These are phyloP conservation scores for Nadsonia commutata DNA, from an alignment of 1,139 yeast genomes.

Conservation along the genomic window DNA sequence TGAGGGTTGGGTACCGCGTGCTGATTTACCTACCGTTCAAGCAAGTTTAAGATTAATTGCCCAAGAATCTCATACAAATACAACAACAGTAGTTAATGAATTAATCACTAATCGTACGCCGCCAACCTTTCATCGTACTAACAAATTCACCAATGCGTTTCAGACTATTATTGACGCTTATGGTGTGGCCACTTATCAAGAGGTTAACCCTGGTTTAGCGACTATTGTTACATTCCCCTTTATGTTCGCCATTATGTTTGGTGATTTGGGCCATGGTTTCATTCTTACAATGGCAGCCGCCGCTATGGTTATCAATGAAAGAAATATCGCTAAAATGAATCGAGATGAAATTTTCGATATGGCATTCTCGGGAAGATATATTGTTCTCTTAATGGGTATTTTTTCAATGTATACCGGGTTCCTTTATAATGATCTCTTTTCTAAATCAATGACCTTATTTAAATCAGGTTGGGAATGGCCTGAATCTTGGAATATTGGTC, in stretches of 20 bases:
- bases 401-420: conserved; percentile 92
- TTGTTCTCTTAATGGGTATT: conserved; percentile 75
- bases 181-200: conserved; percentile 88
- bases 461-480: conserved; percentile 92
- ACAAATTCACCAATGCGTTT: conserved; percentile 83
- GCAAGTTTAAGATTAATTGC: conserved; percentile 40
- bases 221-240: conserved; percentile 93
- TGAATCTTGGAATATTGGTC: conserved; percentile 45
- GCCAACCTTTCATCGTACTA: conserved; percentile 84
- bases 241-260: conserved; percentile 98
- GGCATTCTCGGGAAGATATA: conserved; percentile 90
- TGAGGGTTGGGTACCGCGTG: conserved; percentile 90
- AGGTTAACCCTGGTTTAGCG: conserved; percentile 91
- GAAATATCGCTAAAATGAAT: conserved; percentile 42
- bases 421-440: conserved; percentile 83
- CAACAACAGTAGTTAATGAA: conserved; percentile 70
- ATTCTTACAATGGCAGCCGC: conserved; percentile 62
- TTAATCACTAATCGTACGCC: conserved; percentile 72
- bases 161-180: conserved; percentile 91
- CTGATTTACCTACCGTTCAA: conserved; percentile 33
- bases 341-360: conserved; percentile 91
- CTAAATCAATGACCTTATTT: conserved; percentile 77
- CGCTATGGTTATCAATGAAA: conserved; percentile 56
- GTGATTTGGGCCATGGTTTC: conserved; percentile 93
- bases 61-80: conserved; percentile 39